Percentiles rank a stretch among this genome's conserved stretches.
phyloP scores from a whole-genome alignment of 306 rosid genomes.

The Lathyrus aphaca region DNA sequence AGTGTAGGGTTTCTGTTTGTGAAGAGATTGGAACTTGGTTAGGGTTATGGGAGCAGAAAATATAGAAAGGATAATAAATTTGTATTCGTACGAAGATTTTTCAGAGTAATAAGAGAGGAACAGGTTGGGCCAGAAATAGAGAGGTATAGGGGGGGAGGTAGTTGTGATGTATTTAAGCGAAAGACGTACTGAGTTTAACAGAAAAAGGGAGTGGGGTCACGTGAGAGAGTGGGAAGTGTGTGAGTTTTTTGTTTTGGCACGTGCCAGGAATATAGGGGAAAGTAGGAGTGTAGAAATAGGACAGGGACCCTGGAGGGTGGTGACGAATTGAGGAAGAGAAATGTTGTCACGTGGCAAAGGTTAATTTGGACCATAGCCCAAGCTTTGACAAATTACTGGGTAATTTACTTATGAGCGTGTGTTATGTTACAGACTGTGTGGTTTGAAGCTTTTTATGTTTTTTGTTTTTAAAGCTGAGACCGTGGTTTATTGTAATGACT shows the following conservation, averaged over 20 bases:
- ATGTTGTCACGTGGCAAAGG: slow-evolving; percentile 46
- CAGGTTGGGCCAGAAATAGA: slow-evolving; percentile 27
- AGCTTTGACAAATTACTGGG: slow-evolving; percentile 39
- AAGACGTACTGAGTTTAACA: not conserved
- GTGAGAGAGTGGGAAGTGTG: slow-evolving; percentile 32
- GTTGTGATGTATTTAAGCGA: slow-evolving; percentile 78
- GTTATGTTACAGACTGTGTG: slow-evolving; percentile 5
- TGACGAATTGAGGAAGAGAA: slow-evolving; percentile 40
- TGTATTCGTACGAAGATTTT: slow-evolving; percentile 13
- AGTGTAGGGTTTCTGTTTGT: slow-evolving; percentile 27
- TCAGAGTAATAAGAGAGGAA: slow-evolving; percentile 33
- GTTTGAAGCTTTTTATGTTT: slow-evolving; percentile 7
- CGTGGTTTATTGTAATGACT: slow-evolving; percentile 33
- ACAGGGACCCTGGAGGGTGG: slow-evolving; percentile 26
- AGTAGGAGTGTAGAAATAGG: slow-evolving; percentile 11
- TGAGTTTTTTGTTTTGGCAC: slow-evolving; percentile 27
- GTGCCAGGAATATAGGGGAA: not conserved
- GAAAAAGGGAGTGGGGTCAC: slow-evolving; percentile 27
- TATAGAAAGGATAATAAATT: slow-evolving; percentile 32
- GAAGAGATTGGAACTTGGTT: slow-evolving; percentile 28
- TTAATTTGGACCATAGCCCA: slow-evolving; percentile 23
- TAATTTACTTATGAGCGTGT: slow-evolving; percentile 33
- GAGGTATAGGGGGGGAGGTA: slow-evolving; percentile 36
- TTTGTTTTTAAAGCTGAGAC: slow-evolving; percentile 5
- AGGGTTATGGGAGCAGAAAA: slow-evolving; percentile 34